These are phyloP conservation scores for Austroboletus festivus DNA, from an alignment of 768 basidiomycete genomes.

Conservation along the genomic window DNA sequence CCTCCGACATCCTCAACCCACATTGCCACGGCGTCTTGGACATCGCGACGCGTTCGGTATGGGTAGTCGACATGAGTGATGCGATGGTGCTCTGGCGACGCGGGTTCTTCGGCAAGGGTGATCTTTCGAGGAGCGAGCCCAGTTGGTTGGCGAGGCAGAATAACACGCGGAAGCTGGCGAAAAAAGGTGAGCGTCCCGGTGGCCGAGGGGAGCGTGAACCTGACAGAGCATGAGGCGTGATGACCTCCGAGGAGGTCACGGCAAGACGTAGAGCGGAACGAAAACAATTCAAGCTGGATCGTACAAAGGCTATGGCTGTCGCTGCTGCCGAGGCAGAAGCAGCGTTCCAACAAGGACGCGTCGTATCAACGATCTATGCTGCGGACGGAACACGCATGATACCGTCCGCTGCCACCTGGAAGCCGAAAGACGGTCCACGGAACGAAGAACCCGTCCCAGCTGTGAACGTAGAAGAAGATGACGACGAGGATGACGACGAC, in stretches of 20 bases:
- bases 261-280: slow-evolving; percentile 84
- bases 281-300: slow-evolving; percentile 88
- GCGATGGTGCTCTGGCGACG: slow-evolving; percentile 75
- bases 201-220: neutral
- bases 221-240: slow-evolving; percentile 8
- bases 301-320: slow-evolving; percentile 82
- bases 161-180: slow-evolving; percentile 51
- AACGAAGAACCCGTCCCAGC: slow-evolving; percentile 16
- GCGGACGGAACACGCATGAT: slow-evolving; percentile 46
- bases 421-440: slow-evolving; percentile 39
- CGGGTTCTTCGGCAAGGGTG: slow-evolving; percentile 98
- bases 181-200: slow-evolving; percentile 45
- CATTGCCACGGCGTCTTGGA: slow-evolving; percentile 79
- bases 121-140: slow-evolving; percentile 91
- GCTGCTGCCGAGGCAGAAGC: slow-evolving; percentile 78
- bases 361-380: slow-evolving; percentile 57
- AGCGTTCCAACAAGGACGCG: slow-evolving; percentile 69
- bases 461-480: slow-evolving; percentile 14
- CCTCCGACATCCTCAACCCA: slow-evolving; percentile 64
- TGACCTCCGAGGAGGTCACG: slow-evolving; percentile 90
- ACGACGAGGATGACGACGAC: slow-evolving; percentile 41
- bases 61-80: slow-evolving; percentile 67
- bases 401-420: slow-evolving; percentile 82
- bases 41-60: slow-evolving; percentile 77
- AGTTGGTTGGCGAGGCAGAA: slow-evolving; percentile 84